A percentile compares a stretch with the other conserved stretches of the same genome.
These are phyloP conservation scores for Helenozyma baotianmanensis DNA, from an alignment of 805 yeast species.

Conservation along the genomic window DNA sequence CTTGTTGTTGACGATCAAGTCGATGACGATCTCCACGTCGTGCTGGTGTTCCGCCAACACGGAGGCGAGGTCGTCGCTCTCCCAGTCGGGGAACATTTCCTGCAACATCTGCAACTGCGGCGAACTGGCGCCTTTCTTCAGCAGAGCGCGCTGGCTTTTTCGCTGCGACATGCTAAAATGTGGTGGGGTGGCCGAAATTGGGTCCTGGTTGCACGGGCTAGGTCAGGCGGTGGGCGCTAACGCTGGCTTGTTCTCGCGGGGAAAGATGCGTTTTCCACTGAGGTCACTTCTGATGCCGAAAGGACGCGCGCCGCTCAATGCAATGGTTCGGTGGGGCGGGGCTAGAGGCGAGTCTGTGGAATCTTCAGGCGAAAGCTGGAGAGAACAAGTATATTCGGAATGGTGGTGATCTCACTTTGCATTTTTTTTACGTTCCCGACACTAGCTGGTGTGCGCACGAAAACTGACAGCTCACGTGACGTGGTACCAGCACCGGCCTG, in stretches of 20 bases:
- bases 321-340: no score
- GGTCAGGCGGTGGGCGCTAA: no score
- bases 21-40: conserved; percentile 76
- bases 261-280: no score
- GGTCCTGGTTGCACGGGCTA: no score
- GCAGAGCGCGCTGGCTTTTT: conserved; percentile 10
- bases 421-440: conserved; percentile 9
- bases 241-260: no score
- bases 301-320: neutral
- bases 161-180: conserved; percentile 20
- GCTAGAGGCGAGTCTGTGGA: neutral
- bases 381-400: no score
- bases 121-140: conserved; percentile 10
- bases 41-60: conserved; percentile 69
- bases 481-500: no score
- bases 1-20: conserved; percentile 84
- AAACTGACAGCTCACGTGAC: conserved; percentile 4
- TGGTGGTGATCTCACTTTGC: conserved; percentile 1
- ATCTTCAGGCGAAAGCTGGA: neutral
- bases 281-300: neutral
- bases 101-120: conserved; percentile 50
- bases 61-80: conserved; percentile 71
- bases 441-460: conserved; percentile 12
- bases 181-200: no score
- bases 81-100: conserved; percentile 96